Conservation (phyloP, 805 yeast genomes). For the Torulaspora microellipsoides region DNA sequence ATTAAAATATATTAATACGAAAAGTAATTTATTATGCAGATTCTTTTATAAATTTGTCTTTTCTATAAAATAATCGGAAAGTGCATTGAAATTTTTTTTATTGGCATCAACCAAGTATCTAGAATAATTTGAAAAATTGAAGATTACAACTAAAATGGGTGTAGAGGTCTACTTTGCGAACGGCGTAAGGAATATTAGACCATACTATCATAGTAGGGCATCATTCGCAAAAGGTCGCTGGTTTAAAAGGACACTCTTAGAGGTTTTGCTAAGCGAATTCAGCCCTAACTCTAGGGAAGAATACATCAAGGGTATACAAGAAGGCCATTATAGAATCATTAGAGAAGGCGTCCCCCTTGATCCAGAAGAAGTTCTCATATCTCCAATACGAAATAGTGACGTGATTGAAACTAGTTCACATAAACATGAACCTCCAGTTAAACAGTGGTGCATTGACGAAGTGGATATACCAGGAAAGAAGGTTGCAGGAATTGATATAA, state of each 20-base stretch:
- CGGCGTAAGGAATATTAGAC: conserved; percentile 40
- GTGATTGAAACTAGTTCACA: conserved; percentile 41
- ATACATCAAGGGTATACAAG: conserved; percentile 16
- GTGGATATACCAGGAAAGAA: conserved; percentile 9
- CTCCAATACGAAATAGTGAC: conserved; percentile 27
- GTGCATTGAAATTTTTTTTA: too few relatives aligned
- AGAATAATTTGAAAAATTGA: too few relatives aligned
- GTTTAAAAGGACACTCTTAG: conserved; percentile 37
- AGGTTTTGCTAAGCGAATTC: conserved; percentile 40
- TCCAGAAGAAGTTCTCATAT: conserved; percentile 12
- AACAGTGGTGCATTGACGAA: conserved; percentile 32
- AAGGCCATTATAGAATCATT: conserved; percentile 20
- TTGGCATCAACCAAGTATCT: too few relatives aligned
- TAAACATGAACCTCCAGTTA: conserved; percentile 86
- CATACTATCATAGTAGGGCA: conserved; percentile 37
- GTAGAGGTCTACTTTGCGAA: conserved; percentile 21
- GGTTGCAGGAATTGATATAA: conserved; percentile 50
- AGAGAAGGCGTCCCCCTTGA: conserved; percentile 17
- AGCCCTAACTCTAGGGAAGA: conserved; percentile 22
- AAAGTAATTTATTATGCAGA: too few relatives aligned
- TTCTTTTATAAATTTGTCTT: too few relatives aligned
- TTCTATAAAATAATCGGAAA: too few relatives aligned
- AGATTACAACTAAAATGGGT: conserved; percentile 9
- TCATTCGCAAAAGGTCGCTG: conserved; percentile 45
- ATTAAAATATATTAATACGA: too few relatives aligned